These are phyloP conservation scores for Globisporangium middletonii DNA, from an alignment of 352 stramenopile species.

Conservation along the genomic window DNA sequence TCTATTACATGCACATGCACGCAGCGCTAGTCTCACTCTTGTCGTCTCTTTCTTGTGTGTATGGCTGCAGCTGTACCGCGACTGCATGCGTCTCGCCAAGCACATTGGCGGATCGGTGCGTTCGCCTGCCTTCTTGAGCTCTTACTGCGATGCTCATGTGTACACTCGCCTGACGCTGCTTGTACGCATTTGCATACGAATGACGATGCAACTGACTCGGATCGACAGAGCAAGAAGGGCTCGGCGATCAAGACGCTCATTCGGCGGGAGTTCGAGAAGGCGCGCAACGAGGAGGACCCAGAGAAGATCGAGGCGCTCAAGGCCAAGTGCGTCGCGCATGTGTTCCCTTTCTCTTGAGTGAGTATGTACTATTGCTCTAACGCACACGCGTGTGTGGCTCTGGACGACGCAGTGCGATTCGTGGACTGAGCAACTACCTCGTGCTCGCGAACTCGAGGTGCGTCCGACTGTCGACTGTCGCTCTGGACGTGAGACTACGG, in stretches of 20 bases:
- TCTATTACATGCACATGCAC: neutral
- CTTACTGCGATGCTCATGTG: neutral
- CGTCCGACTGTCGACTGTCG: neutral
- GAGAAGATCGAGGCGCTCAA: constrained; percentile 82
- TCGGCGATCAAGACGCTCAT: constrained; percentile 66
- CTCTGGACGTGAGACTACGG: neutral
- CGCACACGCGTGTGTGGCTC: neutral
- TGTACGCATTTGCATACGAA: neutral
- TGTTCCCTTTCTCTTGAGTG: neutral
- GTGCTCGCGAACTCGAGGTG: constrained; percentile 84
- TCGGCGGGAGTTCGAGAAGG: constrained; percentile 78
- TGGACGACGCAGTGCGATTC: constrained; percentile 43
- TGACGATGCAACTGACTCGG: too few relatives aligned
- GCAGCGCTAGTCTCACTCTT: neutral
- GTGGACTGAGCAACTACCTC: constrained; percentile 84
- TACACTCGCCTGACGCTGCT: neutral
- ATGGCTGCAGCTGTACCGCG: constrained; percentile 62
- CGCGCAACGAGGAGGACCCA: constrained; percentile 62
- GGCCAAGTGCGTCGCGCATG: constrained; percentile 50
- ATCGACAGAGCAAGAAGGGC: constrained; percentile 73
- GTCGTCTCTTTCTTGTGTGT: neutral
- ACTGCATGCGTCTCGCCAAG: constrained; percentile 81
- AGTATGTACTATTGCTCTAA: neutral
- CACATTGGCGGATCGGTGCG: constrained; percentile 81
- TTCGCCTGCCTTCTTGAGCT: neutral